Base-by-base conservation (phyloP, 2,329 filamentous ascomycete species). In the Grosmannia huntii region DNA sequence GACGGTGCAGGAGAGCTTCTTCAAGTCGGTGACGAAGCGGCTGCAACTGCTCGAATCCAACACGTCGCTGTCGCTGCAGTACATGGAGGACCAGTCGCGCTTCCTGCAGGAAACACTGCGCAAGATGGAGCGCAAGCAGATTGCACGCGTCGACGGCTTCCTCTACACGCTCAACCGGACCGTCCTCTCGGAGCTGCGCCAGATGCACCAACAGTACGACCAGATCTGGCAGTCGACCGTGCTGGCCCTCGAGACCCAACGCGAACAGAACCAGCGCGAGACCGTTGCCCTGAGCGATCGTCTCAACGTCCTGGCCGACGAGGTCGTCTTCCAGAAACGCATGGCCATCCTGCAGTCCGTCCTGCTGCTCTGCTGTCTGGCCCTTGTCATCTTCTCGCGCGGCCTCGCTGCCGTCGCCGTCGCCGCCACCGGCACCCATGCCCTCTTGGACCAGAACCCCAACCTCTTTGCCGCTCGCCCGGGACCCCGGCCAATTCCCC, bases 181-280 rank as follows among this genome's bases (percentile, higher is more conserved):
- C 0, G 90, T 97, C 1, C 79, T 95, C 46, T 79, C 82, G 19
- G 94, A 99, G 69, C 76, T 96, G 41, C 83, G 83, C 61, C 83
- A 80, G 55, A 86, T 94, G 62, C 82, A 89, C 56, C 83, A 85
- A 60, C 88, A 96, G 69, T 97, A 97, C 70, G 92, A 97, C 68
- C 89, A 96, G 67, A 84, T 97, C 14, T 97, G 92, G 91, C 91
- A 96, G 71, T 92, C 88, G 23, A 96, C 95, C 12, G 86, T 96
- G 25, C 85, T 96, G 58, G 91, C 95, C 33, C 81, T 97, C 16
- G 90, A 96, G 68, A 85, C 84, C 49, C 92, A 96, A 69, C 85
- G 90, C 49, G 87, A 95, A 67, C 85, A 90, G 64, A 89, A 89
- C 19, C 84, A 91, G 66, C 80, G 84, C 58, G 91, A 97, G 68